Base-by-base conservation (phyloP, 768 basidiomycete genomes). In the Exidia glandulosa region DNA sequence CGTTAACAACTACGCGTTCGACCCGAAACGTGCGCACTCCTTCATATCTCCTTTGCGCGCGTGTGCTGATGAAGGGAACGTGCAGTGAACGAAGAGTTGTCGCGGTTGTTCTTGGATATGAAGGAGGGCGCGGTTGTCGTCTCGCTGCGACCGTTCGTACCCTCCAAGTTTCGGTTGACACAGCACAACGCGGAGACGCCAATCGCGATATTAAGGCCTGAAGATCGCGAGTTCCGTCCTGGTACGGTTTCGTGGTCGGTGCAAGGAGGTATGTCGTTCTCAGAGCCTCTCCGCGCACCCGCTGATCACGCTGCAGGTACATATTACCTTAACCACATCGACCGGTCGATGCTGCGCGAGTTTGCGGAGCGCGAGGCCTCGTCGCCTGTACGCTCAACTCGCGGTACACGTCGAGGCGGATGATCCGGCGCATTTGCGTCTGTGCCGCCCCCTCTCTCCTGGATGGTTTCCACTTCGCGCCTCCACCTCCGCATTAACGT, bases 51-150 rank as follows among this genome's bases (percentile, higher is more conserved):
- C 3, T 7, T 10, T 23, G 58, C 23, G 45, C 23, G 57, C 23
- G 57, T 16, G 16, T 12, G n/a, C 3, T 41, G 32, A 13, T 30
- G 33, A 45, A 32, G 32, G 60, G 30, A 33, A 13, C 19, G 50
- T 41, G 12, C 60, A 91, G 88, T 98, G 62, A 98, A 97, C 71
- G 90, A 91, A 67, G 82, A 85, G 1, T 74, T 99, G 16, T 79
- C 88, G 50, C 85, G 88, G 31, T 88, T 92, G 67, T 98, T 98
- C 73, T 76, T 99, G 59, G 96, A 99, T 68, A 76, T 98, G 61
- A 96, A 93, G 68, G 91, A 95, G 61, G 90, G 91, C 23, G 92
- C 94, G 0, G 85, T 85, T 55, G 88, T 99, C 54, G 82, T 98
- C 36, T 93, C 90, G 23, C 74, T 99, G 19, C 84, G 87, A 61